phyloP scores from a whole-genome alignment of 176 grass and related monocot species.

The Alopecurus myosuroides region DNA sequence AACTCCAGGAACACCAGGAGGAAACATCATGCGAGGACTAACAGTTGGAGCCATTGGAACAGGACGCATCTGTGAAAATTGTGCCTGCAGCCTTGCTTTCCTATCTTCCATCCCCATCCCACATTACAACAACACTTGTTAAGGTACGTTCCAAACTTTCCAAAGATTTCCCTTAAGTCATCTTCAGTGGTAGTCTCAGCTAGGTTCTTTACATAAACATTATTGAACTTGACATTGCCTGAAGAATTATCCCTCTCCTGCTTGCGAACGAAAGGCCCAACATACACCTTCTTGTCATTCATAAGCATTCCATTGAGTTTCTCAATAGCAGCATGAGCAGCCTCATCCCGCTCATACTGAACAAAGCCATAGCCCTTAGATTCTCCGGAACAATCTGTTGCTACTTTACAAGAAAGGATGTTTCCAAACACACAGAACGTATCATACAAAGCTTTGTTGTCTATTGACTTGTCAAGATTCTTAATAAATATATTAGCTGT shows the following conservation, averaged over 20 bases:
- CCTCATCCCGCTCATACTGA: slow-evolving; percentile 82
- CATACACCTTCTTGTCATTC: too few species aligned
- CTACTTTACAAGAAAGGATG: too few species aligned
- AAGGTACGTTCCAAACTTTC: slow-evolving; percentile 77
- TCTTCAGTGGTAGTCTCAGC: slow-evolving; percentile 72
- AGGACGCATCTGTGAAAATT: too few species aligned
- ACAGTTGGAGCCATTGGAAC: slow-evolving; percentile 57
- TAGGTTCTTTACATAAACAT: slow-evolving; percentile 95
- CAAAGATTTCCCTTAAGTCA: slow-evolving; percentile 75
- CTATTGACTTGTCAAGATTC: slow-evolving; percentile 90
- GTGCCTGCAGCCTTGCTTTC: slow-evolving; percentile 43
- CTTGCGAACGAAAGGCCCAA: too few species aligned
- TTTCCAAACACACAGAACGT: slow-evolving; percentile 74
- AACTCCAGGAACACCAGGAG: slow-evolving; percentile 68
- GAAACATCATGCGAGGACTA: slow-evolving; percentile 77
- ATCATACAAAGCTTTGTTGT: slow-evolving; percentile 71
- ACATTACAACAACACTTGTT: slow-evolving; percentile 87
- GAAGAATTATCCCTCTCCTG: too few species aligned
- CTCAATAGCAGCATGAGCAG: slow-evolving; percentile 78
- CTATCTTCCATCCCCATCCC: slow-evolving; percentile 75
- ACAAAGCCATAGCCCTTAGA: slow-evolving; percentile 97
- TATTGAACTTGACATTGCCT: too few species aligned
- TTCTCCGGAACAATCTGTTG: slow-evolving; percentile 64
- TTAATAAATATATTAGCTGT: slow-evolving; percentile 94
- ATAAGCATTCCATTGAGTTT: slow-evolving; percentile 78